Conservation (phyloP, 139 green algal genomes). For the Picochlorum sp. region DNA sequence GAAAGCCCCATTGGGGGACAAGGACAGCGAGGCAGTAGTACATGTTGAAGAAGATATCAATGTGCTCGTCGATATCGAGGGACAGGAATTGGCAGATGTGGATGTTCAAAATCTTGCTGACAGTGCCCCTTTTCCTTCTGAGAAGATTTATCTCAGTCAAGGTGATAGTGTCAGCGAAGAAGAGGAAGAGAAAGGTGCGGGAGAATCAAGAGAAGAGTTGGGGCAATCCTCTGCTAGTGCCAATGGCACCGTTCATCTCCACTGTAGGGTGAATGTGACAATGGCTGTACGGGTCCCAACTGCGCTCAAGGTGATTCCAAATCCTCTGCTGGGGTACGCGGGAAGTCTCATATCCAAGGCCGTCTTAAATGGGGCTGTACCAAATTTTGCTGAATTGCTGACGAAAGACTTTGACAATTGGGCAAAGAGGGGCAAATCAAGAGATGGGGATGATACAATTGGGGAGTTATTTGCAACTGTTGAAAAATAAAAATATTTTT, state of each 20-base stretch:
- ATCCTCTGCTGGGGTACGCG: slow-evolving; percentile 23
- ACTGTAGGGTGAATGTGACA: slow-evolving; percentile 19
- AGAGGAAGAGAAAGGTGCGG: slow-evolving; percentile 8
- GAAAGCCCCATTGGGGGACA: background rate
- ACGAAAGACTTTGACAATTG: slow-evolving; percentile 21
- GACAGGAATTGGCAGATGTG: background rate
- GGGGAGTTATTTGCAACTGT: slow-evolving; percentile 1
- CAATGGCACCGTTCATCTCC: background rate
- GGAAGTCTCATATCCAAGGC: slow-evolving; percentile 11
- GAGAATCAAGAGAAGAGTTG: background rate
- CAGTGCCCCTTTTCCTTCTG: slow-evolving; percentile 3
- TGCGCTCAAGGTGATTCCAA: slow-evolving; percentile 20
- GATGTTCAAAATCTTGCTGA: background rate
- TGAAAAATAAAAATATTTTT: background rate
- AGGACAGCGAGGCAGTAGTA: background rate
- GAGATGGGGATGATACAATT: slow-evolving; percentile 2
- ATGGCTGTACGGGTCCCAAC: slow-evolving; percentile 22
- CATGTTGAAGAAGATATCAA: background rate
- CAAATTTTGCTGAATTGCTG: slow-evolving; percentile 28
- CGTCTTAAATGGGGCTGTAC: slow-evolving; percentile 14
- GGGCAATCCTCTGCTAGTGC: background rate
- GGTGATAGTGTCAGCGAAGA: background rate
- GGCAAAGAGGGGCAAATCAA: slow-evolving; percentile 1
- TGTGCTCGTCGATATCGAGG: background rate
- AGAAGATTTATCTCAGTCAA: slow-evolving; percentile 8